A percentile compares a stretch with the other conserved stretches of the same genome.
Conservation (phyloP, 768 basidiomycete species). For the Suillus cothurnatus region DNA sequence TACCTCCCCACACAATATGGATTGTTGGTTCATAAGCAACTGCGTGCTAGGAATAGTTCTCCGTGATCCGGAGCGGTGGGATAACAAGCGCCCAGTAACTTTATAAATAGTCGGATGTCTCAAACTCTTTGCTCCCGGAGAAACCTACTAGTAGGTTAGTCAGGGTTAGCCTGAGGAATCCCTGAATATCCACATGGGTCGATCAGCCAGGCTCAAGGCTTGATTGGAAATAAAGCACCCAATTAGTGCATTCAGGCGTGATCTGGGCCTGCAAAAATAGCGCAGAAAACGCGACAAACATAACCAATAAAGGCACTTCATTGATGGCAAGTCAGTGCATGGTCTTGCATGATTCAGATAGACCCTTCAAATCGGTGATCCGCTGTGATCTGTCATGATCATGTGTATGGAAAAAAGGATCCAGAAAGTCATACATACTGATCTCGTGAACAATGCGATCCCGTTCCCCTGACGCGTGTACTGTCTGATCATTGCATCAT, state of each 20-base stretch:
- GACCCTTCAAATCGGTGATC: background rate
- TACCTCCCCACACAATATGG: too few relatives aligned
- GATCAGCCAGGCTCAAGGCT: background rate
- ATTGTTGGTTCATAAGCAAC: too few relatives aligned
- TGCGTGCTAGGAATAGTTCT: too few relatives aligned
- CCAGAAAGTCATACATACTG: background rate
- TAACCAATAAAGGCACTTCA: background rate
- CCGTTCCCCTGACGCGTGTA: background rate
- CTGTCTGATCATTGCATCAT: background rate
- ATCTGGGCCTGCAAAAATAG: background rate
- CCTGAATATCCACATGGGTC: background rate
- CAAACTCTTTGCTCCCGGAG: background rate
- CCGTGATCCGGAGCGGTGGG: background rate
- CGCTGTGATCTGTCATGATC: background rate
- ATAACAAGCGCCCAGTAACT: background rate
- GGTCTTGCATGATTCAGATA: background rate
- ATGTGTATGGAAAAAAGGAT: background rate
- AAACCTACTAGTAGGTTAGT: background rate
- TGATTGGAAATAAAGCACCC: background rate
- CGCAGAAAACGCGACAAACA: background rate
- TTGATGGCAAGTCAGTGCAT: background rate
- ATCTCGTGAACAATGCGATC: background rate
- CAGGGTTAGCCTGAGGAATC: background rate
- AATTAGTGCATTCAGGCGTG: background rate
- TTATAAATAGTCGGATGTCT: background rate